Evolutionary conservation across 768 basidiomycete species (phyloP), one percentile per base, ranked within the genome.

Genomic region (Terana coerulea): DNA sequence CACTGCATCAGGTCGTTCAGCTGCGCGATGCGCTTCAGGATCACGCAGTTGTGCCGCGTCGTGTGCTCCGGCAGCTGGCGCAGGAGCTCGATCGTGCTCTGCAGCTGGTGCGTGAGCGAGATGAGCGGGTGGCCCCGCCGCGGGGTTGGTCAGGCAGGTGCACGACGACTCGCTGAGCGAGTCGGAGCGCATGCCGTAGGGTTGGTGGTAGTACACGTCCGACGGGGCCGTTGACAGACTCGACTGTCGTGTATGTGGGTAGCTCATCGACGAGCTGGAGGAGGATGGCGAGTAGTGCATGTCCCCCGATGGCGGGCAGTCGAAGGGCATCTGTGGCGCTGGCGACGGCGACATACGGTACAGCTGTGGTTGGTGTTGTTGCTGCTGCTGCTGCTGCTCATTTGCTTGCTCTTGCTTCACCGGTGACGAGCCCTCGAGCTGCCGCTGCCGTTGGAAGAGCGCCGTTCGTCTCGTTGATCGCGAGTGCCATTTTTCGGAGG

Each of bases 401-500:
- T 75, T 41, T 29, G 72, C 57, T 9, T 79, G 76, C 58, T 88
- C 86, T 47, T 83, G 79, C 68, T 88, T 64, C 47, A 64, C 61
- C 22, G 52, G 29, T 6, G 51, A 52, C 21, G 51, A 17, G 42
- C 50, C 31, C 39, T 55, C 57, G 51, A 58, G 29, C 61, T 49
- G 37, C 59, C 58, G 53, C 28, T 56, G 54, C 41, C 61, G 61
- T 41, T 63, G 61, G 54, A 62, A 63, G 33, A 62, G 59, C 22
- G 55, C 48, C 11, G 74, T 65, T 61, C 84, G 85, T 65, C 89
- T 87, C 7, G 84, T 79, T 3, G 88, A 87, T 35, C 88, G 80
- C 12, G 88, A 90, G 65, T 91, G 88, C 88, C 88, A 91, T 64
- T 88, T 86, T 70, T 90, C 88, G 59, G 81, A 83, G 3, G 86